Conservation (phyloP, 2,329 filamentous ascomycete species). For the Claviceps arundinis region DNA sequence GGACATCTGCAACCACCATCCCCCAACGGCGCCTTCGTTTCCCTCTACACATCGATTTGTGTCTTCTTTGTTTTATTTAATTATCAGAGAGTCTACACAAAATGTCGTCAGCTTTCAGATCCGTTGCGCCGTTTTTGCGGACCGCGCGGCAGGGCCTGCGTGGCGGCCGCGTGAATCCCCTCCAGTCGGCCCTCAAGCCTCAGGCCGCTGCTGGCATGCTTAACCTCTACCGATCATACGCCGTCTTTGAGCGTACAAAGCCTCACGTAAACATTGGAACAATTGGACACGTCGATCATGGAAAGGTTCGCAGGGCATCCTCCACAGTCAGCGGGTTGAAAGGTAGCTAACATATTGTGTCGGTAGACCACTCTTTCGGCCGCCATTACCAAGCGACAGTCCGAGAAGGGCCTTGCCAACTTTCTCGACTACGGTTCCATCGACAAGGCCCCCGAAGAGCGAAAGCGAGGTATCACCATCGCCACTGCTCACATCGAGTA, state of each 20-base stretch:
- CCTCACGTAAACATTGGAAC: constrained; percentile 98
- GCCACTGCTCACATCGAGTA: constrained; percentile 98
- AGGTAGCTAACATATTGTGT: not conserved
- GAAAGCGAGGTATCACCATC: constrained; percentile 99
- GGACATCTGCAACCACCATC: constrained; percentile 11
- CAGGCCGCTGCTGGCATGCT: constrained; percentile 51
- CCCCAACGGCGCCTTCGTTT: constrained; percentile 8
- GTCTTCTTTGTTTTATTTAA: constrained; percentile 6
- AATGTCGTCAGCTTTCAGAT: constrained; percentile 74
- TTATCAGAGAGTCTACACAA: constrained; percentile 22
- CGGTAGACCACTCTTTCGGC: constrained; percentile 91
- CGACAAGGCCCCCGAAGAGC: constrained; percentile 97
- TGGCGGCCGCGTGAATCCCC: constrained; percentile 57
- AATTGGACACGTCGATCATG: constrained; percentile 98
- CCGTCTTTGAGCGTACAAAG: constrained; percentile 76
- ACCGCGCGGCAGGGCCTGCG: constrained; percentile 64
- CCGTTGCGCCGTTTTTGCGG: constrained; percentile 66
- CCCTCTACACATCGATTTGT: constrained; percentile 14
- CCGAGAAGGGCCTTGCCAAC: constrained; percentile 83
- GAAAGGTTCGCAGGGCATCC: constrained; percentile 54
- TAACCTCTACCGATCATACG: constrained; percentile 52
- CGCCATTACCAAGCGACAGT: constrained; percentile 96
- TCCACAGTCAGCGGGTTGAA: not conserved
- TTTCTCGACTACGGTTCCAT: constrained; percentile 97
- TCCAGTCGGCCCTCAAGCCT: constrained; percentile 55